Percentiles rank a stretch among this genome's conserved stretches.
phyloP scores from a whole-genome alignment of 1,139 yeast genomes.

The Kodamaea sp. region DNA sequence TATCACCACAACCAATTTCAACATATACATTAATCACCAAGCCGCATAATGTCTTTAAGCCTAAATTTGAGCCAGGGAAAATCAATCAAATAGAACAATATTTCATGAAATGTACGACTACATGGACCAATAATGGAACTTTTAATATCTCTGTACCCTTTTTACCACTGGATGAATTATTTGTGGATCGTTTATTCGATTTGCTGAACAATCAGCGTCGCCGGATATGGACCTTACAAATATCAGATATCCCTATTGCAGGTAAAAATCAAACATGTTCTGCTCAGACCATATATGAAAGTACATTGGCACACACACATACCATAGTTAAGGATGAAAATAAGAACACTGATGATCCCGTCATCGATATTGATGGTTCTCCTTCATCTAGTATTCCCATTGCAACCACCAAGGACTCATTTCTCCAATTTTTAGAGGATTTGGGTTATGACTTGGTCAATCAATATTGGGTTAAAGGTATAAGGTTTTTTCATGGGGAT shows the following conservation, averaged over 20 bases:
- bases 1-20: constrained; percentile 37
- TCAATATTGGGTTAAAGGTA: constrained; percentile 67
- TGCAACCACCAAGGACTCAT: constrained; percentile 27
- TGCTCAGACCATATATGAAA: constrained; percentile 66
- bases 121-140: constrained; percentile 29
- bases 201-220: constrained; percentile 10
- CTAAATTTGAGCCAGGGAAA: constrained; percentile 48
- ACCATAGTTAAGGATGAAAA: constrained; percentile 19
- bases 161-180: constrained; percentile 17
- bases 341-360: constrained; percentile 7
- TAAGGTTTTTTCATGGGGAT: constrained; percentile 61
- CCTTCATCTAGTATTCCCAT: not conserved
- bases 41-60: constrained; percentile 43
- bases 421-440: constrained; percentile 51
- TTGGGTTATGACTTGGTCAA: constrained; percentile 68
- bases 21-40: constrained; percentile 44
- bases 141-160: constrained; percentile 31
- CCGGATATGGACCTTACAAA: constrained; percentile 58
- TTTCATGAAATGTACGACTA: constrained; percentile 43
- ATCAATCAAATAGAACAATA: constrained; percentile 49
- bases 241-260: constrained; percentile 82
- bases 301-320: constrained; percentile 53
- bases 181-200: constrained; percentile 31
- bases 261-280: constrained; percentile 66
- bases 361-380: constrained; percentile 2